A percentile compares a stretch with the other conserved stretches of the same genome.
These are phyloP conservation scores for Trametes meyenii DNA, from an alignment of 768 basidiomycete genomes.

Conservation along the genomic window DNA sequence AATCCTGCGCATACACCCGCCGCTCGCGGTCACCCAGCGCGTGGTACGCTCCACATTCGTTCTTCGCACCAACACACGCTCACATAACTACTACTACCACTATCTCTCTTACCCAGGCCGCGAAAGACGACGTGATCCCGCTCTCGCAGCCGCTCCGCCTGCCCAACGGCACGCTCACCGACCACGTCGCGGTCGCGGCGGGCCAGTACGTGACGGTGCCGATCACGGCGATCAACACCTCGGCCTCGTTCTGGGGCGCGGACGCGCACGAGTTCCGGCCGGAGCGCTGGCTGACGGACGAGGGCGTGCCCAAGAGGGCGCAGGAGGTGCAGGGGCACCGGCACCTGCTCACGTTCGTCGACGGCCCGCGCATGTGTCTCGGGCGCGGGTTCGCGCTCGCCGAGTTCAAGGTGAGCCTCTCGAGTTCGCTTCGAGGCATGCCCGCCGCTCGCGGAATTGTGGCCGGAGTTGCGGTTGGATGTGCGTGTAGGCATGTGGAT, in stretches of 20 bases:
- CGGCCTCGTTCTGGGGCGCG: constrained; percentile 45
- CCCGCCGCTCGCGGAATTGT: neutral
- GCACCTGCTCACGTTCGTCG: constrained; percentile 48
- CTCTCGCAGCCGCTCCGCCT: constrained; percentile 34
- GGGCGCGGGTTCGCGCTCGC: constrained; percentile 47
- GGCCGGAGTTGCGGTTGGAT: too few relatives aligned
- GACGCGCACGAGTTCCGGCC: constrained; percentile 49
- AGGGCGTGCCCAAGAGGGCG: constrained; percentile 34
- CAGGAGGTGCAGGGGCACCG: constrained; percentile 40
- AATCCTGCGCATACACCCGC: constrained; percentile 47
- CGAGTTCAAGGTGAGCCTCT: constrained; percentile 42
- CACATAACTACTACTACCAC: too few relatives aligned
- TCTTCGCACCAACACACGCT: neutral
- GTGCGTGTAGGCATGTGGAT: too few relatives aligned
- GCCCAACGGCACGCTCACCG: constrained; percentile 12
- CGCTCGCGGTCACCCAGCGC: constrained; percentile 39
- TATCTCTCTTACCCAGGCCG: constrained; percentile 34
- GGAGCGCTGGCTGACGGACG: constrained; percentile 43
- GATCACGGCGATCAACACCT: constrained; percentile 43
- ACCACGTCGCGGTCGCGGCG: constrained; percentile 43
- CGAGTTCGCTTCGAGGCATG: neutral
- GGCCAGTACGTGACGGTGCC: constrained; percentile 44
- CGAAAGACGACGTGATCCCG: constrained; percentile 43
- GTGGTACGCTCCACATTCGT: too few relatives aligned
- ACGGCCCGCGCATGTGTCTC: constrained; percentile 49